Evolutionary conservation across 768 basidiomycete genomes (phyloP).

Genomic region (Trametes cingulata): DNA sequence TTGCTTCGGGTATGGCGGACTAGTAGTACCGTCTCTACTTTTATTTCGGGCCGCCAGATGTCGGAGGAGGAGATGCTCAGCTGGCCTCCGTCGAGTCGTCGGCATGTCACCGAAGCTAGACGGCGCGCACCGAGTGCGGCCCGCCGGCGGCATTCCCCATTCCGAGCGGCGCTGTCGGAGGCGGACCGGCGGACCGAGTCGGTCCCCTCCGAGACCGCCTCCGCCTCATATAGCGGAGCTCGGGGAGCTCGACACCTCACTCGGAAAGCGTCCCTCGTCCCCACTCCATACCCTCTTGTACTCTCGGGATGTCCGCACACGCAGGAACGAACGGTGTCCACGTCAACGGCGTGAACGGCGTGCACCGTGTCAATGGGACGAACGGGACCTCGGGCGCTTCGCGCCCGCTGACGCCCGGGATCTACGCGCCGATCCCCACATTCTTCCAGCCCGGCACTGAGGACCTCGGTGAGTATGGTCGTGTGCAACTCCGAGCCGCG

Average conservation of each 20-base stretch:
- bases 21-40: no score
- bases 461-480: conserved; percentile 84
- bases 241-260: neutral
- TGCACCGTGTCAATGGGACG: conserved; percentile 9
- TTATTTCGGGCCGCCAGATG: no score
- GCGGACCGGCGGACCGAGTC: neutral
- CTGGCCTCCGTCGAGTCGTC: no score
- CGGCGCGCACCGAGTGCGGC: neutral
- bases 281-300: neutral
- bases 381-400: conserved; percentile 20
- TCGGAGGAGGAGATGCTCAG: no score
- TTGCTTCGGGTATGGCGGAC: no score
- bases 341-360: conserved; percentile 14
- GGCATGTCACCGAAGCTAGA: no score
- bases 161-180: neutral
- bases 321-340: neutral
- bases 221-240: neutral
- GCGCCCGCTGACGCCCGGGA: conserved; percentile 69
- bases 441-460: conserved; percentile 79
- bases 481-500: no score
- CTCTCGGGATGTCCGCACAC: neutral
- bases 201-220: neutral
- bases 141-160: neutral
- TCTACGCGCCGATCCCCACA: conserved; percentile 84
- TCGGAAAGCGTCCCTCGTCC: neutral